Evolutionary conservation across 148 eudicot species (phyloP), one percentile per base, ranked within the genome.

Genomic region (Euryodendron excelsum): DNA sequence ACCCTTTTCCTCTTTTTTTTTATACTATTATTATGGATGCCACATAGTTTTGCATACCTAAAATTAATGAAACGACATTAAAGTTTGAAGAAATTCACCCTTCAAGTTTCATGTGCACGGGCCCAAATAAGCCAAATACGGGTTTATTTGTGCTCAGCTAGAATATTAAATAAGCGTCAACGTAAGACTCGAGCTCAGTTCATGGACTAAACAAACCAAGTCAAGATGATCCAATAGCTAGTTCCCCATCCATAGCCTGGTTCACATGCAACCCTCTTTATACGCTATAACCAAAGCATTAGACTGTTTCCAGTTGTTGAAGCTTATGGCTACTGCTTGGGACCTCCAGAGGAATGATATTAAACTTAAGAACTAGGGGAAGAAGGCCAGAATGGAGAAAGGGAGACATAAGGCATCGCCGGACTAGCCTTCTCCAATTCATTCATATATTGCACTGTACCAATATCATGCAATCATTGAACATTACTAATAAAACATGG

Each of bases 341-440:
- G 66, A 62, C 66, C 68, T 64, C 41, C 68, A 33, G 31, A 64
- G 31, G 41, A 18, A 64, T 30, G 68, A 64, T 28, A 64, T 64
- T 3, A 10, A 33, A 64, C 68, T 64, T 64, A 18, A 61, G 15
- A 61, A 64, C 23, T 18, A 34, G 27, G 64, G 65, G 10, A 63
- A 30, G 21, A 31, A 62, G n/a, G 13, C 21, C 14, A 21, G 30
- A 30, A 61, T 48, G 28, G 37, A 62, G 36, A 31, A 62, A 62
- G 3, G 21, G 21, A 63, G 67, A 31, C 67, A 63, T 37, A 7
- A 31, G 7, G 14, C 37, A 15, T 7, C 37, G 8, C 39, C n/a
- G 3, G 37, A 31, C n/a, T 28, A 31, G 34, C 67, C 37, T 13
- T 63, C 44, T 39, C 36, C n/a, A n/a, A n/a, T 63, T 30, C 31